Evolutionary conservation across 2,329 filamentous ascomycete genomes (phyloP).

Genomic region (Hymenoscyphus scutula): DNA sequence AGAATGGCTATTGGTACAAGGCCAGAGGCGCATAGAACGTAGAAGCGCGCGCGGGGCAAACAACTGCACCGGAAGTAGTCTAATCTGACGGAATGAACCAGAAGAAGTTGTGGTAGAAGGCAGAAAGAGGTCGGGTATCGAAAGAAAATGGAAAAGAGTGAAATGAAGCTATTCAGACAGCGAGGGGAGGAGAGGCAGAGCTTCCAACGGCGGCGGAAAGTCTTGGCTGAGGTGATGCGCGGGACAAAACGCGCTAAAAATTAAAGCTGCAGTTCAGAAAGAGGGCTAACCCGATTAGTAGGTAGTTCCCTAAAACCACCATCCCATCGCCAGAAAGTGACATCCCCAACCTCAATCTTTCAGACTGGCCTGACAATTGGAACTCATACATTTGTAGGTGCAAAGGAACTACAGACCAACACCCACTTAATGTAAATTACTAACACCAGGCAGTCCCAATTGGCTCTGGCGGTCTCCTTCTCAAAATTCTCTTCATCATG

Average conservation of each 20-base stretch:
- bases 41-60: too few species aligned
- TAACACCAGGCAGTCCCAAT: slow-evolving; percentile 18
- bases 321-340: too few species aligned
- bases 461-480: slow-evolving; percentile 5
- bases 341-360: background rate
- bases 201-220: slow-evolving; percentile 1
- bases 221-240: background rate
- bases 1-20: background rate
- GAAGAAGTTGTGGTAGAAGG: too few species aligned
- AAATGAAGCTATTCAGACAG: background rate
- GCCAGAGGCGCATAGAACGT: too few species aligned
- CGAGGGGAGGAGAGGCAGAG: too few species aligned
- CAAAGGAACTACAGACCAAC: background rate
- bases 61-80: too few species aligned
- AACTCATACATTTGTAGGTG: background rate
- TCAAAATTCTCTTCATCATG: slow-evolving; percentile 49
- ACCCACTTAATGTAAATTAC: background rate
- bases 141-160: background rate
- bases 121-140: too few species aligned
- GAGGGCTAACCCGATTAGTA: too few species aligned
- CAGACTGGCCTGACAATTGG: background rate
- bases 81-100: too few species aligned
- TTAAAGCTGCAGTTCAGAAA: background rate
- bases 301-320: too few species aligned
- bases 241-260: slow-evolving; percentile 10